phyloP scores from a whole-genome alignment of 73 alveolate genomes.

The Tetrahymena thermophila region DNA sequence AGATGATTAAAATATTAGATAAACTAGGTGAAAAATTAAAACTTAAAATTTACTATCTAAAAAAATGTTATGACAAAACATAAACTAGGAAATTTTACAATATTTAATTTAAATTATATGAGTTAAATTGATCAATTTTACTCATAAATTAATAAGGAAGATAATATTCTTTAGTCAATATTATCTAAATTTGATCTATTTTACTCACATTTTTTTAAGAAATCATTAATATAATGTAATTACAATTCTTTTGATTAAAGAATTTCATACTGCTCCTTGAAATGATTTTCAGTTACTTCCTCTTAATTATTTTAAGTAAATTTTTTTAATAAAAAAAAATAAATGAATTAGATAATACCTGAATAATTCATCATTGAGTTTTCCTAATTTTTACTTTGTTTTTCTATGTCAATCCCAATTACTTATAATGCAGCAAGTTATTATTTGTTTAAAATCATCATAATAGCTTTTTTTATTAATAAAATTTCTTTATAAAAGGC shows the following conservation, averaged over 20 bases:
- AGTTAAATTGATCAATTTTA: background rate
- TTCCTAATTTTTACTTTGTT: background rate
- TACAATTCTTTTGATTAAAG: background rate
- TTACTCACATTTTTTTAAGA: no score
- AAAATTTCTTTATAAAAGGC: no score
- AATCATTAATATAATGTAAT: background rate
- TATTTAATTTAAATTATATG: no score
- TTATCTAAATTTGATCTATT: background rate
- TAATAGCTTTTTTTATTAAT: no score
- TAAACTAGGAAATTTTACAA: no score
- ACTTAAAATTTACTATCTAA: no score
- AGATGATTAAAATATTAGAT: no score
- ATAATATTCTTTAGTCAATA: background rate
- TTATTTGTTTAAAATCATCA: no score
- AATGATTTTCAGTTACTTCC: background rate
- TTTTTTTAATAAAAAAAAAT: no score
- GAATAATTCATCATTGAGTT: background rate
- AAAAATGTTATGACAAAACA: no score
- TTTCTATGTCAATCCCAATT: background rate
- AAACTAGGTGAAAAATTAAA: no score
- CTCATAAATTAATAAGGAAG: background rate
- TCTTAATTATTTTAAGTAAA: no score
- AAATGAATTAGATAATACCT: background rate
- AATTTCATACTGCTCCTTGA: background rate
- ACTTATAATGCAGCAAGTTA: background rate